A percentile compares a stretch with the other conserved stretches of the same genome.
phyloP scores from a whole-genome alignment of 225 moss, liverwort and hornwort species.

The Thuidium tamariscinum region DNA sequence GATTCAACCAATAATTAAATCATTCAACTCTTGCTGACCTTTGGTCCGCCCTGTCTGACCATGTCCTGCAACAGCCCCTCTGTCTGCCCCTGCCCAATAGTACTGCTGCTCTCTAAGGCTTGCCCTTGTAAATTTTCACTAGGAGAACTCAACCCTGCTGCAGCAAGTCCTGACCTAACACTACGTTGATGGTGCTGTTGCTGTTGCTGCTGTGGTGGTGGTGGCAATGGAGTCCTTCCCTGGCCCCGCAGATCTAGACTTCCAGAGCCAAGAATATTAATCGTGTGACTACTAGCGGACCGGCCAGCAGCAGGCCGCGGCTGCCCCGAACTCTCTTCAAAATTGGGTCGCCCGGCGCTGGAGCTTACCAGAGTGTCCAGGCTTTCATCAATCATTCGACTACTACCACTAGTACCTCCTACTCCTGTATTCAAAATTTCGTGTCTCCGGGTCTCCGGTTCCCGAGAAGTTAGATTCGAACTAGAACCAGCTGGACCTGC shows the following conservation, averaged over 20 bases:
- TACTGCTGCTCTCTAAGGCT: neutral
- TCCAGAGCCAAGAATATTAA: neutral
- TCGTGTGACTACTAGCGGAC: neutral
- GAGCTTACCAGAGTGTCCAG: slow-evolving; percentile 25
- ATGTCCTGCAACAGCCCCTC: slow-evolving; percentile 51
- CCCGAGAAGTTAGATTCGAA: neutral
- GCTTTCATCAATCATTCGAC: slow-evolving; percentile 16
- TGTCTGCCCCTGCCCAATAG: neutral
- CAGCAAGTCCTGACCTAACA: neutral
- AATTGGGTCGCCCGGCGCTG: slow-evolving; percentile 17
- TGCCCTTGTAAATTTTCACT: slow-evolving; percentile 22
- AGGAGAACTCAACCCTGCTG: neutral
- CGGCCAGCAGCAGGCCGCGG: neutral
- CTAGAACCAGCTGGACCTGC: neutral
- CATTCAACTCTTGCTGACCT: slow-evolving; percentile 27
- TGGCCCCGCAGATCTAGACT: neutral
- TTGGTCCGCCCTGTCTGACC: slow-evolving; percentile 21
- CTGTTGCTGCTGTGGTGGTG: neutral
- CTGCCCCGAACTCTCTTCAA: slow-evolving; percentile 1
- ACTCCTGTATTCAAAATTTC: neutral
- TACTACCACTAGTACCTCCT: slow-evolving; percentile 1
- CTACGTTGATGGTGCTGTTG: neutral
- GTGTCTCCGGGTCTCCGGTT: neutral
- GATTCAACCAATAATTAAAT: neutral
- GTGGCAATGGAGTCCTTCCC: neutral